A percentile compares a stretch with the other conserved stretches of the same genome.
These are phyloP conservation scores for Thraustochytrium striatum DNA, from an alignment of 352 stramenopile species.

Conservation along the genomic window DNA sequence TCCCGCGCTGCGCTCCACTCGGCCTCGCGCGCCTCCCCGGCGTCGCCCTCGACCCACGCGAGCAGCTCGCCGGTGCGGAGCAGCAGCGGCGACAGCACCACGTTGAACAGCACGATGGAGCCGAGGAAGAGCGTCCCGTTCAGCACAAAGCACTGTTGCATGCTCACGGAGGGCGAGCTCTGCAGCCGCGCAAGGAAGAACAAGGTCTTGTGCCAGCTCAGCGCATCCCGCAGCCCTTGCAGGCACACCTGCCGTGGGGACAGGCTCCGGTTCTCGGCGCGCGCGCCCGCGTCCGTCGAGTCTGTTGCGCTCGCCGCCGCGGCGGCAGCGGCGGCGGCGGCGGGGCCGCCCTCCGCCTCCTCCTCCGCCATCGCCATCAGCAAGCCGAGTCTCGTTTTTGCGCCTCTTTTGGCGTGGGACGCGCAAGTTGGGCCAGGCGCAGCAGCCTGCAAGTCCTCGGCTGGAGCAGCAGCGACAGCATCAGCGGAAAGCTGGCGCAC, in stretches of 20 bases:
- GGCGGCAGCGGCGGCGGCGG: too few species aligned
- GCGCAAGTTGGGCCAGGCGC: too few species aligned
- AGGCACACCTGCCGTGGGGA: not conserved
- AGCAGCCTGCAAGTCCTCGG: too few species aligned
- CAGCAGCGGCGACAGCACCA: constrained; percentile 30
- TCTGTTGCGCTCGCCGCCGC: too few species aligned
- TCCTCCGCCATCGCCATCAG: too few species aligned
- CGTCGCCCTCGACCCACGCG: not conserved
- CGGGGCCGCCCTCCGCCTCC: too few species aligned
- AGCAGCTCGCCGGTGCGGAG: not conserved
- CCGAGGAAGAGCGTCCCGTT: constrained; percentile 45
- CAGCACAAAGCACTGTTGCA: constrained; percentile 49
- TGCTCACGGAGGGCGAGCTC: not conserved
- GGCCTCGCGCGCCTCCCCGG: not conserved
- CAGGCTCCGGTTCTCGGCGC: too few species aligned
- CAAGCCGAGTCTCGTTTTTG: too few species aligned
- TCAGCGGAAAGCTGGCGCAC: too few species aligned
- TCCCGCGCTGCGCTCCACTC: constrained; percentile 1
- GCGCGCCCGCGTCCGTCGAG: too few species aligned
- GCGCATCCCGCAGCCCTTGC: not conserved
- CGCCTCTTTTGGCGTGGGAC: too few species aligned
- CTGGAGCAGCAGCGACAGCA: too few species aligned
- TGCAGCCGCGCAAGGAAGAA: not conserved
- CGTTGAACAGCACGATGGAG: constrained; percentile 27
- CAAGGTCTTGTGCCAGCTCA: constrained; percentile 1